phyloP scores from a whole-genome alignment of 23 red algal species.

The Cyanidioschyzon merolae region DNA sequence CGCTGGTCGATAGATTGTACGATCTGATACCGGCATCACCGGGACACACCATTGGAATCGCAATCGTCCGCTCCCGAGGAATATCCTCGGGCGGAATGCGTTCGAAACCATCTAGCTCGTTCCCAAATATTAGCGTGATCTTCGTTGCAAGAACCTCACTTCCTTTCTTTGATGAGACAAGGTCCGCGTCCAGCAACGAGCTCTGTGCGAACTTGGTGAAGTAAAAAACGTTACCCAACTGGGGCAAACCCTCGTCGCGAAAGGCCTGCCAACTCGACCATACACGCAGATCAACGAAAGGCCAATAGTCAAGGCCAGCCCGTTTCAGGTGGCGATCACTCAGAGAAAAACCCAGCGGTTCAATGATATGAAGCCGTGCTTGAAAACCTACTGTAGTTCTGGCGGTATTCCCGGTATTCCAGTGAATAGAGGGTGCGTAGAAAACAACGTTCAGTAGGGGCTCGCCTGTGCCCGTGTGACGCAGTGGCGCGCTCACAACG shows the following conservation, averaged over 20 bases:
- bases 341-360: slow-evolving; percentile 74
- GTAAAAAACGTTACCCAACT: slow-evolving; percentile 35
- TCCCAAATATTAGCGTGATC: slow-evolving; percentile 4
- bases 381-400: slow-evolving; percentile 71
- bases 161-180: background rate
- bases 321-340: slow-evolving; percentile 56
- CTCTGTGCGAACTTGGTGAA: slow-evolving; percentile 64
- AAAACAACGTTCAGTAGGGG: slow-evolving; percentile 59
- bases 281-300: slow-evolving; percentile 51
- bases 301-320: slow-evolving; percentile 93
- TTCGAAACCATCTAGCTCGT: slow-evolving; percentile 1
- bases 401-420: slow-evolving; percentile 91
- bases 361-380: slow-evolving; percentile 61
- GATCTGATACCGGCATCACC: background rate
- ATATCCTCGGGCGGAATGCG: background rate
- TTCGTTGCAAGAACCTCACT: background rate
- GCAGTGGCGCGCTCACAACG: background rate
- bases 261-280: slow-evolving; percentile 61
- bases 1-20: slow-evolving; percentile 32
- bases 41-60: slow-evolving; percentile 16
- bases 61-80: background rate
- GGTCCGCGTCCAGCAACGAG: slow-evolving; percentile 29
- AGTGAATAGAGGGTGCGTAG: slow-evolving; percentile 57
- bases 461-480: slow-evolving; percentile 21
- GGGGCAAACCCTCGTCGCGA: slow-evolving; percentile 18